phyloP scores from a whole-genome alignment of 78 protist genomes.

The Dictyostelium brefeldianum region DNA sequence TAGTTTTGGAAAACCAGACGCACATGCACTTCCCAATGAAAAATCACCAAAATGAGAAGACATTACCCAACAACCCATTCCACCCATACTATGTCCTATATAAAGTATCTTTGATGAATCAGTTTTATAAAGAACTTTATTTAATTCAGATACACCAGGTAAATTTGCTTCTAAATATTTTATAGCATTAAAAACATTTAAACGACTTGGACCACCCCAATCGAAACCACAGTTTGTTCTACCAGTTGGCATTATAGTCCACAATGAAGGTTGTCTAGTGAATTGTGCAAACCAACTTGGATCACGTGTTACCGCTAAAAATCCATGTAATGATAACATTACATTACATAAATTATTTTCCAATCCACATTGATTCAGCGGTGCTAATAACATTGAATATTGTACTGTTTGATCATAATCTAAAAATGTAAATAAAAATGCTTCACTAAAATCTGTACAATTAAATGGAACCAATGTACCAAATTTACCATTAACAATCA shows the following conservation, averaged over 20 bases:
- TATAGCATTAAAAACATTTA: constrained; percentile 9
- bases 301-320: constrained; percentile 43
- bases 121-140: background rate
- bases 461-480: constrained; percentile 1
- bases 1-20: constrained; percentile 49
- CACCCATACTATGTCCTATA: constrained; percentile 67
- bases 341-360: background rate
- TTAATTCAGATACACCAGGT: constrained; percentile 33
- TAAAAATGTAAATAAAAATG: constrained; percentile 48
- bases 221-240: constrained; percentile 34
- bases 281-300: constrained; percentile 31
- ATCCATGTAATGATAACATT: constrained; percentile 57
- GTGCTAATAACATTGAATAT: constrained; percentile 63
- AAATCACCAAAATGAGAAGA: constrained; percentile 28
- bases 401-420: constrained; percentile 73
- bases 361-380: background rate
- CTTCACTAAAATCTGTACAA: constrained; percentile 38
- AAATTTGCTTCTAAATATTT: background rate
- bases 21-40: constrained; percentile 63
- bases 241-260: constrained; percentile 57
- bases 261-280: background rate
- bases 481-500: background rate
- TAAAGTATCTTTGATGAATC: constrained; percentile 21
- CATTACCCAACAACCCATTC: constrained; percentile 51
- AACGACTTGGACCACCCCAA: constrained; percentile 35